phyloP scores from a whole-genome alignment of 306 rosid species.

The Dryas drummondii region DNA sequence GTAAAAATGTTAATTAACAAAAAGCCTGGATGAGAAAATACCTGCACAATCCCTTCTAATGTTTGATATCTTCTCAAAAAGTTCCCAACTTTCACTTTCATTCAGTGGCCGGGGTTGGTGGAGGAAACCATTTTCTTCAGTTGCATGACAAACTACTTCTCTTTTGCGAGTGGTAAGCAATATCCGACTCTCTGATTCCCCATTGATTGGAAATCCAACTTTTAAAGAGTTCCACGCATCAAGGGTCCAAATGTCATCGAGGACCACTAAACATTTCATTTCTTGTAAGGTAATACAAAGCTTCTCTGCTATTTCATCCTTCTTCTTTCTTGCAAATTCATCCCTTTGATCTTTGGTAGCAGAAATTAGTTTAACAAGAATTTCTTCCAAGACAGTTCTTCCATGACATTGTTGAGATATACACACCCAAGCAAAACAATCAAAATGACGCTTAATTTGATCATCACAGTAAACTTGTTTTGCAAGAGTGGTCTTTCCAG shows the following conservation, averaged over 20 bases:
- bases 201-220: background rate
- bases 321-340: background rate
- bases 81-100: constrained; percentile 11
- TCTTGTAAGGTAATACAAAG: background rate
- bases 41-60: no score
- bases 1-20: background rate
- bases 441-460: background rate
- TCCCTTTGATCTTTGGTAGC: constrained; percentile 23
- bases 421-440: constrained; percentile 16
- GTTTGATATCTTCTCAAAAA: constrained; percentile 9
- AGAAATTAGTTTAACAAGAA: background rate
- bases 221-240: constrained; percentile 4
- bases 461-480: constrained; percentile 3
- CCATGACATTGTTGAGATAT: constrained; percentile 7
- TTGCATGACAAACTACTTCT: no score
- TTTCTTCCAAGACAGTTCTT: background rate
- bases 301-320: constrained; percentile 5
- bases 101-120: background rate
- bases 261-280: constrained; percentile 6
- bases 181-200: constrained; percentile 4
- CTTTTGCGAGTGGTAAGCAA: no score
- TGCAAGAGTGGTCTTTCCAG: constrained; percentile 25
- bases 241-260: constrained; percentile 16
- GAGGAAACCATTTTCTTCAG: constrained; percentile 12
- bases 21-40: background rate